Conservation (phyloP, 2,329 filamentous ascomycete species). For the Parastagonospora avenae region DNA sequence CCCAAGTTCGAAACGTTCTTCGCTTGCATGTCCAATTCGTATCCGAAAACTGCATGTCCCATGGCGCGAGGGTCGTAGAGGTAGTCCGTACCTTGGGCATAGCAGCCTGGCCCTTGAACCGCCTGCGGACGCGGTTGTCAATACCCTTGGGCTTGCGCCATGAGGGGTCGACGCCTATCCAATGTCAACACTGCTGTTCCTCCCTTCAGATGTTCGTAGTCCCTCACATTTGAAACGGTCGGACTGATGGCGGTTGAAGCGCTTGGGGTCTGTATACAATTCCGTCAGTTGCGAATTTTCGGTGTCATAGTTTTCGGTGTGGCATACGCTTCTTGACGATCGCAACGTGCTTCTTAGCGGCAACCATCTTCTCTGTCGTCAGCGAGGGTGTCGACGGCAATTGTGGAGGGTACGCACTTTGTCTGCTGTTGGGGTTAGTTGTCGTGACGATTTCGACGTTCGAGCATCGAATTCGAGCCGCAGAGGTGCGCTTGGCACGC, state of each 20-base stretch:
- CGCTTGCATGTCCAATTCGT: not conserved
- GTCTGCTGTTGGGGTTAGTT: conserved; percentile 44
- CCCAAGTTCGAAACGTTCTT: conserved; percentile 11
- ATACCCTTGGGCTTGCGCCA: conserved; percentile 99
- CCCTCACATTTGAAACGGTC: conserved; percentile 84
- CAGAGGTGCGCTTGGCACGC: conserved; percentile 25
- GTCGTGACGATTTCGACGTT: conserved; percentile 19
- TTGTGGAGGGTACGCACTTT: conserved; percentile 38
- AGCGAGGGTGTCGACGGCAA: conserved; percentile 21
- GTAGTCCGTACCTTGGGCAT: conserved; percentile 89
- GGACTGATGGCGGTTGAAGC: conserved; percentile 96
- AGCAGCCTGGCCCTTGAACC: conserved; percentile 92
- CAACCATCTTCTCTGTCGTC: conserved; percentile 75
- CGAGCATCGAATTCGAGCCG: conserved; percentile 18
- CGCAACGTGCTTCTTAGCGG: conserved; percentile 98
- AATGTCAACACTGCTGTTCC: conserved; percentile 31
- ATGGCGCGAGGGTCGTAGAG: conserved; percentile 2
- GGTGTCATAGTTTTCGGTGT: conserved; percentile 21
- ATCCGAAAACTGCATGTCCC: not conserved
- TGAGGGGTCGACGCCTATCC: conserved; percentile 69
- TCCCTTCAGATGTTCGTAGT: conserved; percentile 11
- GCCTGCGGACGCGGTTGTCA: conserved; percentile 95
- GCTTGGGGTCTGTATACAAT: conserved; percentile 74
- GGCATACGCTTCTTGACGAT: conserved; percentile 99
- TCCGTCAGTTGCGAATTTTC: conserved; percentile 42